Base-by-base conservation (phyloP, 2,329 filamentous ascomycete genomes). In the Chrysoporthe austroafricana region DNA sequence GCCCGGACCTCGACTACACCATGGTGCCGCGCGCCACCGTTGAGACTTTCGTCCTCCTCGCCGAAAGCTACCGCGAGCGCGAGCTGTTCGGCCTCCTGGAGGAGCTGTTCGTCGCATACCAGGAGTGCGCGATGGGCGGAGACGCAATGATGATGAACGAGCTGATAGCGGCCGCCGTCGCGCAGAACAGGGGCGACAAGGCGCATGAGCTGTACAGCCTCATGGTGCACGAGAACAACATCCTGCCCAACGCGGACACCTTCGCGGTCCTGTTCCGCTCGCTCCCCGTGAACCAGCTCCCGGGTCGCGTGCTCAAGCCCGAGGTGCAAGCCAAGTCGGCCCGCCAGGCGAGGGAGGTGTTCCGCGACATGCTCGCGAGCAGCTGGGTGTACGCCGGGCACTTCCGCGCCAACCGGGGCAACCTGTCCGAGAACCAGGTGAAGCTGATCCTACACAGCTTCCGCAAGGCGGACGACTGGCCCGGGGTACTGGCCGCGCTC, bases 81-180 rank as follows among this genome's bases (percentile, higher is more conserved):
- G 82, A 85, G 18, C 82, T 90, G 21, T 84, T 88, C 48, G 76
- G 79, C 16, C 84, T 84, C 66, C 83, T 93, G 62, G 80, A 86
- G 60, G 80, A 84, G 63, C 80, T 95, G 4, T 89, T 88, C 77
- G 81, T 86, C 43, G 86, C 87, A 1, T 88, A 93, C 70, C 80
- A 82, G 16, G 80, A 86, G 57, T 86, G 90, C 16, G 85, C 90
- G 70, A 88, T 95, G 69, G 83, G 81, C 64, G 86, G 90, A 1
- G 90, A 92, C 73, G 87, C 88, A 9, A 91, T 90, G 76, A 91
- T 94, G 79, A 88, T 94, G 83, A 96, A 95, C 77, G 90, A 94
- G 74, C 80, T 94, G 32, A 85, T 96, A 36, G 87, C 88, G 69
- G 87, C 88, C 7, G 85, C 90, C 70, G 83, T 91, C 59, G 85